Base-by-base conservation (phyloP, 306 rosid genomes). In the Acacia acuminata region DNA sequence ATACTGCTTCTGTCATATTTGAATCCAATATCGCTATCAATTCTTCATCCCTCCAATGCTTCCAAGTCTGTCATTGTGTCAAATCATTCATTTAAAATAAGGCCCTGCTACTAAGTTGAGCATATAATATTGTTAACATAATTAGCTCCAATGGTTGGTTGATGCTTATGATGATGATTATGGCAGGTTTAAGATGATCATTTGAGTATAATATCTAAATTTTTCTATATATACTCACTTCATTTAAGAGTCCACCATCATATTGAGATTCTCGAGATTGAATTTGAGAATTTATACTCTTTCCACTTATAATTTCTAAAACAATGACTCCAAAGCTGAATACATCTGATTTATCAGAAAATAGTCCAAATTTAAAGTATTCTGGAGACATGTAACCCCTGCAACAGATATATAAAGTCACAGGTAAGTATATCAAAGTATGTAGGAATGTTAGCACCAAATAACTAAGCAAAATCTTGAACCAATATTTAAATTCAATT, bases 1-100 rank as follows among this genome's bases (percentile, higher is more conserved):
- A 10, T 19, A 7, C 56, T 3, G 67, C 73, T 12, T 73, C 47
- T 53, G 7, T 14, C 13, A 89, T 3, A 8, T 48, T n/a, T 5
- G 84, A 87, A 78, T 89, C 90, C 84, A 85, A 30, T 38, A 87
- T 70, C 19, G 82, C 87, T 12, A 42, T 56, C 2, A 75, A 22
- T 7, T 11, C 19, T 45, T 82, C 83, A 1, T 84, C 85, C 4
- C 43, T 81, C 86, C 83, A 86, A 30, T 53, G 76, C 48, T 55
- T 86, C 89, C 91, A 88, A 51, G 79, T 85, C 88, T 82, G 60
- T 4, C 24, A 22, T 22, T 44, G 22, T 24, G 56, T 71, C 4
- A 71, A 68, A 38, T 38, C 34, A 68, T 34, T 34, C 2, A 67
- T 47, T 47, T 47, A 47, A 47, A 47, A 14, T 14, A 47, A 47